Evolutionary conservation across 805 yeast genomes (phyloP), one percentile per base, ranked within the genome.

Genomic region (Metschnikowia amazonensis): DNA sequence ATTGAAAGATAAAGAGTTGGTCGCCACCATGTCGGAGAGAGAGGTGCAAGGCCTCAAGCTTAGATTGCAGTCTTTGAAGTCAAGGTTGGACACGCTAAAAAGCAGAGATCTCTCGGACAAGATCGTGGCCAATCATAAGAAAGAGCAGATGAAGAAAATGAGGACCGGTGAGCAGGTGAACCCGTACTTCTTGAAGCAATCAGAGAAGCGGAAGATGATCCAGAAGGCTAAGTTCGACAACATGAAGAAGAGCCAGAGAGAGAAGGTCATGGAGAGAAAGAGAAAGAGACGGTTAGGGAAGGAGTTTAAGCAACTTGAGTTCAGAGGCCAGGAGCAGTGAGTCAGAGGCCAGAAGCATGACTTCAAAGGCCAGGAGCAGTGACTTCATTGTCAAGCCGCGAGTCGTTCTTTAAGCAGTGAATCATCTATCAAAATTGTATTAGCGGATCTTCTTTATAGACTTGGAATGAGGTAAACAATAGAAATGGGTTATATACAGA

Each of bases 231-330:
- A 83, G 64, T 86, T 83, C 63, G 90, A 86, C 40, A 67, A 72
- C 47, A 82, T 86, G 90, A 82, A 77, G 65, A 65, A 81, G 10
- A 70, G 70, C 42, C 90, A 86, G 66, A 75, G 89, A 59, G 89
- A 84, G 51, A 86, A 84, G 75, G 86, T 81, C 32, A 79, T 86
- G 80, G 94, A 86, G 68, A 81, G 92, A 69, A 89, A 83, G 81
- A 80, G 92, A 64, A 86, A 83, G 86, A 84, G 80, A 76, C 80
- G 82, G 70, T 72, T 82, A 67, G 90, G 96, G 63, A 80, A 82
- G 67, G 95, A 87, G 65, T 83, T 89, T 74, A 75, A 72, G 56
- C 72, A 70, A 55, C 65, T 71, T 60, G 75, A 72, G 52, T 70
- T 68, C 52, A 33, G 57, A 4, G 51, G 50, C 39, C 46, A 43